Base-by-base conservation (phyloP, 192 early-diverging fungal genomes). In the Coemansia sp. region DNA sequence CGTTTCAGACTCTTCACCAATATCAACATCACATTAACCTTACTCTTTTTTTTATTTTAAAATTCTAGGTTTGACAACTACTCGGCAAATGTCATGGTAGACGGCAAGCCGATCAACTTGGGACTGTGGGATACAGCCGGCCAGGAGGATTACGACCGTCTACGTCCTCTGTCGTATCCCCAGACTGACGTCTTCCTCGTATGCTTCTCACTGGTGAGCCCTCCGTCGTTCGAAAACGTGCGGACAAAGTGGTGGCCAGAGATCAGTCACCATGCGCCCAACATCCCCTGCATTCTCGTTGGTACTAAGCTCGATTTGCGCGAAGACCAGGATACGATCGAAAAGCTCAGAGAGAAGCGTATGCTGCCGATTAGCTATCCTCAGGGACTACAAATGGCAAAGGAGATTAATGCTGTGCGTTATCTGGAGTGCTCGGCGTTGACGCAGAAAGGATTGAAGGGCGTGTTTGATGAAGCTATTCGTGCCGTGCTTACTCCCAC, bases 101-200 rank as follows among this genome's bases (percentile, higher is more conserved):
- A 97, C 79, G 95, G 95, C 67, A 97, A 96, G 80, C 97, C 95
- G 63, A 97, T 98, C 85, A 98, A 94, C 84, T 84, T 98, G 57
- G 96, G 96, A 38, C 88, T 98, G 64, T 98, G 95, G 95, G 96
- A 98, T 87, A 98, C 96, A 4, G 96, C 96, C 59, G 96, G 96
- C 57, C 96, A 98, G 85, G 96, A 98, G 85, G 97, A 99, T 84
- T 97, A 98, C 84, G 97, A 98, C 78, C 94, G 97, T 53, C 87
- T 98, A 62, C 93, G 97, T 64, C 97, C 97, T 9, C 87, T 98
- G 44, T 96, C 95, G 61, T 98, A 98, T 83, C 97, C 97, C 51
- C 97, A 98, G 74, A 98, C 97, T 7, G 97, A 98, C 78, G 95
- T 98, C 19, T 98, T 98, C 85, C 86, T 98, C 66, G 90, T 98